These are phyloP conservation scores for Grammothele lineata DNA, from an alignment of 768 basidiomycete genomes.

Conservation along the genomic window DNA sequence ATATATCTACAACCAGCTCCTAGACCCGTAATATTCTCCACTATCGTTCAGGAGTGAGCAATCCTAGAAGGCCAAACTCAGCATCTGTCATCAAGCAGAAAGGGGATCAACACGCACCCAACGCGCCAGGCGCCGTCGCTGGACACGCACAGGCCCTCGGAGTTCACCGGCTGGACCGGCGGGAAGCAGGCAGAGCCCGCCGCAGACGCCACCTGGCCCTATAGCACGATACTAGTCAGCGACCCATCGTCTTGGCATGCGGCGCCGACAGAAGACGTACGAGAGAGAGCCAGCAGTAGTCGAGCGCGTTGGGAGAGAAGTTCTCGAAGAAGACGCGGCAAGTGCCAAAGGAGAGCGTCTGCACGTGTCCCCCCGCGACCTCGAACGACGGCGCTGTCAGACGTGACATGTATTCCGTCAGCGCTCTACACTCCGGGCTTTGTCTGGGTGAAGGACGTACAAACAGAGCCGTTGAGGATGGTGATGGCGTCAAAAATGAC, in stretches of 20 bases:
- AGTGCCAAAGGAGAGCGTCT: constrained; percentile 21
- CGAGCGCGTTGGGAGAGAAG: constrained; percentile 9
- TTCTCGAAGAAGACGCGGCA: constrained; percentile 23
- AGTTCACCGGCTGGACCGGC: constrained; percentile 17
- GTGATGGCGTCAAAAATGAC: constrained; percentile 15
- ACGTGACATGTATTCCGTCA: not conserved
- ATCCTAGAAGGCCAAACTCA: not conserved
- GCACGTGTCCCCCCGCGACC: constrained; percentile 7
- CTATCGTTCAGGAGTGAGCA: not conserved
- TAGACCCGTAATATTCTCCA: too few relatives aligned
- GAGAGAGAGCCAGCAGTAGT: constrained; percentile 19
- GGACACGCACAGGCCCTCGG: constrained; percentile 11
- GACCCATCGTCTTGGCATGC: too few relatives aligned
- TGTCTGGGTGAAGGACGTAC: not conserved
- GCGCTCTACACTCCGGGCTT: not conserved
- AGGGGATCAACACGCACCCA: constrained; percentile 8
- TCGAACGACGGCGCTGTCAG: constrained; percentile 13
- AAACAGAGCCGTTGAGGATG: constrained; percentile 14
- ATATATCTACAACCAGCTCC: too few relatives aligned
- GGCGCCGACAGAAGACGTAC: not conserved
- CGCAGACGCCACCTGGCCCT: constrained; percentile 13
- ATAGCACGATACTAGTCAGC: not conserved
- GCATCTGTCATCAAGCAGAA: not conserved
- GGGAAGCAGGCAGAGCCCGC: constrained; percentile 17
- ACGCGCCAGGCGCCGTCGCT: constrained; percentile 11